Evolutionary conservation across 2,329 filamentous ascomycete species (phyloP).

Genomic region (Alternaria tenuissima): DNA sequence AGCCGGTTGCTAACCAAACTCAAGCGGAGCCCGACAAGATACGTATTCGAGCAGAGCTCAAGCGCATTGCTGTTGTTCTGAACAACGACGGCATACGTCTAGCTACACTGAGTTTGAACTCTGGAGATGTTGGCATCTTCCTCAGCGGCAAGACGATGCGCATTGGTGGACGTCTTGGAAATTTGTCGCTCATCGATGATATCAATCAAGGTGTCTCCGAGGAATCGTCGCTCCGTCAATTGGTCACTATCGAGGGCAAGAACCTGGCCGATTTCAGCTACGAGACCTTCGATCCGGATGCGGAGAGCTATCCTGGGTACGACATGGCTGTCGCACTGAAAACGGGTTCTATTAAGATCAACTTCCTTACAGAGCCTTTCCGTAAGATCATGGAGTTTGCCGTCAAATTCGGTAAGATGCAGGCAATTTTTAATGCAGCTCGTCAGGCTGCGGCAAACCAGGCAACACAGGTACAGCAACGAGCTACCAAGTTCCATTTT

Average conservation of each 20-base stretch:
- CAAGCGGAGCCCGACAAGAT: conserved; percentile 74
- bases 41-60: conserved; percentile 90
- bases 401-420: conserved; percentile 99
- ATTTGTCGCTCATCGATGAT: conserved; percentile 89
- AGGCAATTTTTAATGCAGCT: conserved; percentile 97
- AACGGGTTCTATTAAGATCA: conserved; percentile 94
- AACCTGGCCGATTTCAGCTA: conserved; percentile 97
- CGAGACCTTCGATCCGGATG: conserved; percentile 85
- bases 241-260: conserved; percentile 94
- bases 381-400: conserved; percentile 97
- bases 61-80: conserved; percentile 90
- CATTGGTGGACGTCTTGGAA: conserved; percentile 84
- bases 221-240: conserved; percentile 79
- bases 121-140: conserved; percentile 90
- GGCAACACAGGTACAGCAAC: conserved; percentile 91
- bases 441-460: conserved; percentile 93
- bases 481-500: conserved; percentile 88
- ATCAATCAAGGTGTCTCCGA: conserved; percentile 88
- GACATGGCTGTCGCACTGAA: conserved; percentile 90
- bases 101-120: conserved; percentile 90
- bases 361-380: conserved; percentile 97
- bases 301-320: conserved; percentile 86
- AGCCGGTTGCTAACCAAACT: conserved; percentile 48
- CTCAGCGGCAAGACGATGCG: conserved; percentile 86
- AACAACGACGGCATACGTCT: conserved; percentile 98